phyloP scores from a whole-genome alignment of 352 stramenopile species.

The Phytophthora palmivora region DNA sequence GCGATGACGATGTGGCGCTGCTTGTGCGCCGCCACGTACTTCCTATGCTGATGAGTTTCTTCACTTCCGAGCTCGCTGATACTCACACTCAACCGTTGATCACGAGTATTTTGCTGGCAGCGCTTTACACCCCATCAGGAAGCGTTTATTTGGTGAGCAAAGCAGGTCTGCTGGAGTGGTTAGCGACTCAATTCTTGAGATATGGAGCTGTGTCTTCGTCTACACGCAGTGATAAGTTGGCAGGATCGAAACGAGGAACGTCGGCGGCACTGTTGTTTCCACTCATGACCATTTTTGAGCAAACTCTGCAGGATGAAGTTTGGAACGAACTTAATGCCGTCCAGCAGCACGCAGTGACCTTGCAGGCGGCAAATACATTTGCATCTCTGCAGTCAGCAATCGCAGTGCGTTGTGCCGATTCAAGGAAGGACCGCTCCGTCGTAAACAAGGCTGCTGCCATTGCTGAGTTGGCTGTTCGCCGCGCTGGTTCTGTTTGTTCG shows the following conservation, averaged over 20 bases:
- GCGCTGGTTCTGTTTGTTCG: constrained; percentile 44
- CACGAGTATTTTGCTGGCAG: constrained; percentile 58
- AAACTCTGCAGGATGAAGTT: constrained; percentile 22
- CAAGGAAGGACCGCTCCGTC: constrained; percentile 21
- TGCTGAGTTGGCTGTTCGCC: constrained; percentile 39
- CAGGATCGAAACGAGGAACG: constrained; percentile 15
- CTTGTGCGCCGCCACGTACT: constrained; percentile 82
- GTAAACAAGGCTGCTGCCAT: constrained; percentile 32
- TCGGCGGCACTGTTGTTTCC: constrained; percentile 43
- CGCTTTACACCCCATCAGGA: constrained; percentile 58
- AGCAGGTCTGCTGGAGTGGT: constrained; percentile 68
- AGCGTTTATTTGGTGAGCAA: constrained; percentile 70
- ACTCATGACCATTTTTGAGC: constrained; percentile 49
- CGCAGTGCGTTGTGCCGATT: constrained; percentile 5
- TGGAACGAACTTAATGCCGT: constrained; percentile 43
- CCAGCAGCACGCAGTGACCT: constrained; percentile 47
- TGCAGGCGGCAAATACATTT: constrained; percentile 52
- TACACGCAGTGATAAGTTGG: constrained; percentile 7
- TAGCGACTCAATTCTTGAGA: constrained; percentile 49
- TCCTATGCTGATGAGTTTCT: constrained; percentile 86
- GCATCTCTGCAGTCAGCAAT: constrained; percentile 35
- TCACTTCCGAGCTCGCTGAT: constrained; percentile 75
- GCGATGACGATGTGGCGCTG: constrained; percentile 70
- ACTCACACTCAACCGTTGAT: constrained; percentile 81
- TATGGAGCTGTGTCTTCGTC: constrained; percentile 16